Percentiles rank a stretch among this genome's conserved stretches.
Conservation (phyloP, 106 monocot genomes). For the Allium fistulosum region DNA sequence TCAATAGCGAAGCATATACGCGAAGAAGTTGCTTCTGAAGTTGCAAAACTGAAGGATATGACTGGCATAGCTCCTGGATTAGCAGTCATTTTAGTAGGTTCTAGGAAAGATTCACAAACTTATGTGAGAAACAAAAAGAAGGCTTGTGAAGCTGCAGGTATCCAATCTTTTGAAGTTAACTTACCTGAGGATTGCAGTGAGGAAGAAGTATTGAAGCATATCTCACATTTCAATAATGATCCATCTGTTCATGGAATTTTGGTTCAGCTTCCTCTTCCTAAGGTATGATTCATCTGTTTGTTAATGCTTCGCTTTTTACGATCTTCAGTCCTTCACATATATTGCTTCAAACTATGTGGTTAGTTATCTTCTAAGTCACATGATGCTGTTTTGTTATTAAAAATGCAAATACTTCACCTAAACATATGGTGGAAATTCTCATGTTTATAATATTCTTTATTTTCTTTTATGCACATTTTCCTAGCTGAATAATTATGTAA, state of each 20-base stretch:
- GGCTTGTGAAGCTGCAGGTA: constrained; percentile 85
- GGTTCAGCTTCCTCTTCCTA: constrained; percentile 91
- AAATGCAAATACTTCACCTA: no score
- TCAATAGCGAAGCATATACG: constrained; percentile 67
- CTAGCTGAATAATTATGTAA: no score
- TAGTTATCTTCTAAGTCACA: neutral
- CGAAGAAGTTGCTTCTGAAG: constrained; percentile 65
- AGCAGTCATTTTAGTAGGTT: constrained; percentile 84
- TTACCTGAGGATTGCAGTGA: constrained; percentile 79
- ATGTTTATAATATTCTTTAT: no score
- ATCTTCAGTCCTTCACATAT: no score
- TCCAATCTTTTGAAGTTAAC: constrained; percentile 74
- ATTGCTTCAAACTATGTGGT: no score
- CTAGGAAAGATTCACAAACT: constrained; percentile 93
- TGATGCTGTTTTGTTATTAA: neutral
- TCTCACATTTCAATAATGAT: constrained; percentile 61
- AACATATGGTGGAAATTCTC: no score
- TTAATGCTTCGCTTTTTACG: no score
- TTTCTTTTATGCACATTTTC: no score
- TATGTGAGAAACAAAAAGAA: constrained; percentile 96
- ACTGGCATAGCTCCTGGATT: constrained; percentile 68
- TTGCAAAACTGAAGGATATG: constrained; percentile 68
- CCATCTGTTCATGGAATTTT: constrained; percentile 86
- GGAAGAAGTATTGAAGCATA: constrained; percentile 71
- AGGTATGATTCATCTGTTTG: constrained; percentile 32